A percentile compares a stretch with the other conserved stretches of the same genome.
Conservation (phyloP, 129 eudicot genomes). For the Arctium lappa region DNA sequence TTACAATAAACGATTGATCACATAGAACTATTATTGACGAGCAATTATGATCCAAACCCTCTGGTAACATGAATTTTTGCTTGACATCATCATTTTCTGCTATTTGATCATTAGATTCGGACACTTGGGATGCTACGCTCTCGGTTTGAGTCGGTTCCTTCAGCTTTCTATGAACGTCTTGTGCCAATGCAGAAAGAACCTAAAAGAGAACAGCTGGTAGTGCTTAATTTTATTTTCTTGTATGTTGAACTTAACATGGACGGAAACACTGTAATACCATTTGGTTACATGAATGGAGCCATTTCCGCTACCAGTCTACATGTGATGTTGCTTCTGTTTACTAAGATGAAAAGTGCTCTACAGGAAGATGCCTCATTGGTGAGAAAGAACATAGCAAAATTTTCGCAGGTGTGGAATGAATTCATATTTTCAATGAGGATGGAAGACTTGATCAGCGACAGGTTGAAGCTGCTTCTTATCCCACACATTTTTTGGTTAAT, state of each 20-base stretch:
- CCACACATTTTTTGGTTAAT: not conserved
- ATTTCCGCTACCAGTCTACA: constrained; percentile 2
- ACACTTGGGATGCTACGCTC: constrained; percentile 99
- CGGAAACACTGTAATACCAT: not conserved
- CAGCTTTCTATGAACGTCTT: constrained; percentile 83
- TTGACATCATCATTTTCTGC: not conserved
- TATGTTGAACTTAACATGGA: not conserved
- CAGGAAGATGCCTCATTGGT: constrained; percentile 51
- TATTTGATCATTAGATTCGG: constrained; percentile 58
- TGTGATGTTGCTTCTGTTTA: constrained; percentile 13
- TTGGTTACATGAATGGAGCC: not conserved
- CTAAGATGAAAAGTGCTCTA: constrained; percentile 18
- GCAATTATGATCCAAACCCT: not conserved
- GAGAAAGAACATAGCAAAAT: constrained; percentile 73
- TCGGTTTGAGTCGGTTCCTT: constrained; percentile 89
- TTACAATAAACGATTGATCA: not conserved
- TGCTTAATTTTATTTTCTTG: not conserved
- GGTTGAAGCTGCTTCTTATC: constrained; percentile 39
- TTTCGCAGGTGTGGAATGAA: constrained; percentile 98
- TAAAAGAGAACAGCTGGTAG: constrained; percentile 44
- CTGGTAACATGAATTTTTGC: constrained; percentile 6
- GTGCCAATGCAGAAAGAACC: constrained; percentile 57
- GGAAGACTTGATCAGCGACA: constrained; percentile 87
- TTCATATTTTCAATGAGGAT: constrained; percentile 83
- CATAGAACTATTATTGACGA: not conserved